These are phyloP conservation scores for Aurinia saxatilis DNA, from an alignment of 345 rosid species.

Conservation along the genomic window DNA sequence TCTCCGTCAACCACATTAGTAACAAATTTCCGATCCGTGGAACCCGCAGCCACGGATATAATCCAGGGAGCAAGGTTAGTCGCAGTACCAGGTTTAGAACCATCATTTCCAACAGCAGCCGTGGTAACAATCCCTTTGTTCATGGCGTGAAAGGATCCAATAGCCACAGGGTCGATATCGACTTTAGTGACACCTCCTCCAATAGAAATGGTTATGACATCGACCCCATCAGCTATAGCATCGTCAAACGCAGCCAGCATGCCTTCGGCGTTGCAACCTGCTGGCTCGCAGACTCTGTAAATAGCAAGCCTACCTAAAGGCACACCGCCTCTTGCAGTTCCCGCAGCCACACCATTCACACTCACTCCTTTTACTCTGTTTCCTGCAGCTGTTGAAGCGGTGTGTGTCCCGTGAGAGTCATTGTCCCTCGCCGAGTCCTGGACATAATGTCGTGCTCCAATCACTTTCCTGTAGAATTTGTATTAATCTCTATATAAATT, in stretches of 20 bases:
- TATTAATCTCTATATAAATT: neutral
- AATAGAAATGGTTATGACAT: constrained; percentile 64
- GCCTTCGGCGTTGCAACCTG: neutral
- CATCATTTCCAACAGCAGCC: constrained; percentile 41
- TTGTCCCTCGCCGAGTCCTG: constrained; percentile 26
- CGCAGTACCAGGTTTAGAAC: constrained; percentile 30
- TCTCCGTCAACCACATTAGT: constrained; percentile 42
- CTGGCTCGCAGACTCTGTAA: constrained; percentile 28
- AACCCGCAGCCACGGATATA: constrained; percentile 58
- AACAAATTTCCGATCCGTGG: constrained; percentile 44
- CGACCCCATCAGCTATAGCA: constrained; percentile 44
- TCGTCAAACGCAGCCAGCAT: constrained; percentile 29
- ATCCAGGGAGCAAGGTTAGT: constrained; percentile 56
- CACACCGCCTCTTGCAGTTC: constrained; percentile 55
- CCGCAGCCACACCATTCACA: constrained; percentile 43
- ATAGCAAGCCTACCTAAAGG: constrained; percentile 53
- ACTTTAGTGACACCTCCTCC: constrained; percentile 37
- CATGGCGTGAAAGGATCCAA: constrained; percentile 57
- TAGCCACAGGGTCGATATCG: constrained; percentile 35
- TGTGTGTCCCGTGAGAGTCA: constrained; percentile 43
- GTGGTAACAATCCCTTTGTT: constrained; percentile 53
- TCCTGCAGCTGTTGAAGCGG: constrained; percentile 69
- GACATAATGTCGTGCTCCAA: constrained; percentile 29
- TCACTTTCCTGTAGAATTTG: constrained; percentile 12
- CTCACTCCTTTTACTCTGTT: constrained; percentile 30